Evolutionary conservation across 306 rosid genomes (phyloP), one percentile per base, ranked within the genome.

Genomic region (Astragalus membranaceus): DNA sequence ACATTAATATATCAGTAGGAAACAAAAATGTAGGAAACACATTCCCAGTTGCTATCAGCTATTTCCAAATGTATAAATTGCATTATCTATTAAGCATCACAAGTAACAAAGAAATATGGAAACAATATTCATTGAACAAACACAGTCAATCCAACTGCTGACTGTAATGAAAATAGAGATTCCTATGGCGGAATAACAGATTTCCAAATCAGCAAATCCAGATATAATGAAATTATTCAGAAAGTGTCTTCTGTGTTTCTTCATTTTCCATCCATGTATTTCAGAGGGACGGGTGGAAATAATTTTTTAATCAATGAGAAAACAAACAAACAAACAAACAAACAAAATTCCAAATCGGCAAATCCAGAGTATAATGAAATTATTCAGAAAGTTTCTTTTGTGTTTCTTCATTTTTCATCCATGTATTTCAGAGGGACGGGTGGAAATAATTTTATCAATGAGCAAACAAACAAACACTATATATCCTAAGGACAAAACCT

Each of bases 101-200:
- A 60, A 16, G 15, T 52, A 29, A 48, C 58, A 63, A 76, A 52
- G 71, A 54, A 50, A 36, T 41, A 43, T 10, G 50, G 7, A 57
- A 65, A 58, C 12, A 44, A 47, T 12, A 67, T 60, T 72, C 50
- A 52, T 12, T 76, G 12, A 61, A 70, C 62, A 52, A 80, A 67
- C 37, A 20, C 42, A 56, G 70, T 52, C 36, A 61, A 15, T 32
- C 17, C 65, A 69, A 48, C 50, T 57, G 63, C 60, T 47, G 36
- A 64, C 49, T 37, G 36, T 9, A 11, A 5, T 9, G 32, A 53
- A 54, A 49, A 61, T 47, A 60, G 6, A 10, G 14, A n/a, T 26
- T 53, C 9, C 17, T 26, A 5, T 54, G 26, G 50, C 55, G 12
- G 44, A 71, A 63, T 56, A 37, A 54, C 47, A 23, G 35, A 72